These are phyloP conservation scores for Yarrowia keelungensis DNA, from an alignment of 805 yeast genomes.

Conservation along the genomic window DNA sequence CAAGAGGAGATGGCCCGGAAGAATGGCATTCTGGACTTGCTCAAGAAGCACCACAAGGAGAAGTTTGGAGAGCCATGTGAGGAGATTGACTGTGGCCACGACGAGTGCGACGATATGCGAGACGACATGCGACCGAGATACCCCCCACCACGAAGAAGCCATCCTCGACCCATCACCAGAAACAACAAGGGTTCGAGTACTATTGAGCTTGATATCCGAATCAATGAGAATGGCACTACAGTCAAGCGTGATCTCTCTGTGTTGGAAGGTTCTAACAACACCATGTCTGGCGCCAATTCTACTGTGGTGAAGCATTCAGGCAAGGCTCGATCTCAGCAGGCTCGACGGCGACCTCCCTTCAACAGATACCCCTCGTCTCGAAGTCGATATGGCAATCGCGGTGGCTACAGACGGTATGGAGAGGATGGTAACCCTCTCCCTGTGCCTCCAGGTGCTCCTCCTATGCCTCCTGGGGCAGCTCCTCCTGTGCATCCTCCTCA, in stretches of 20 bases:
- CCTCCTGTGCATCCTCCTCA: constrained; percentile 1
- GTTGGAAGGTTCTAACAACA: neutral
- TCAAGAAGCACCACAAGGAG: constrained; percentile 10
- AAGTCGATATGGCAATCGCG: constrained; percentile 10
- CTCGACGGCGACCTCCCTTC: constrained; percentile 4
- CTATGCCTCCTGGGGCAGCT: neutral
- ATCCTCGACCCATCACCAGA: constrained; percentile 3
- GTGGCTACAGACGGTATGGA: constrained; percentile 25
- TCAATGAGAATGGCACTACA: constrained; percentile 30
- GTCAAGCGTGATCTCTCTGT: constrained; percentile 27
- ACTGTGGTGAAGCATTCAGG: neutral
- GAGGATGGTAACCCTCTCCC: constrained; percentile 17
- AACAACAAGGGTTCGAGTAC: constrained; percentile 25
- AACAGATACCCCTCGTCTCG: constrained; percentile 11
- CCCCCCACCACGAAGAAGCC: neutral
- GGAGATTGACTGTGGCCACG: constrained; percentile 25
- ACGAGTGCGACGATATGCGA: constrained; percentile 32
- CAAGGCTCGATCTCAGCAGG: constrained; percentile 18
- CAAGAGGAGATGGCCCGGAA: constrained; percentile 23
- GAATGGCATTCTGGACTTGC: constrained; percentile 1
- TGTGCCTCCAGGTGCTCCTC: neutral
- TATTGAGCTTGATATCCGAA: constrained; percentile 30
- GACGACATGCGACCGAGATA: constrained; percentile 7
- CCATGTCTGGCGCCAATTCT: neutral
- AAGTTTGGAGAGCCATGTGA: constrained; percentile 31